A percentile compares a stretch with the other conserved stretches of the same genome.
Conservation (phyloP, 1,284 basidiomycete species). For the Apiotrichum gamsii region DNA sequence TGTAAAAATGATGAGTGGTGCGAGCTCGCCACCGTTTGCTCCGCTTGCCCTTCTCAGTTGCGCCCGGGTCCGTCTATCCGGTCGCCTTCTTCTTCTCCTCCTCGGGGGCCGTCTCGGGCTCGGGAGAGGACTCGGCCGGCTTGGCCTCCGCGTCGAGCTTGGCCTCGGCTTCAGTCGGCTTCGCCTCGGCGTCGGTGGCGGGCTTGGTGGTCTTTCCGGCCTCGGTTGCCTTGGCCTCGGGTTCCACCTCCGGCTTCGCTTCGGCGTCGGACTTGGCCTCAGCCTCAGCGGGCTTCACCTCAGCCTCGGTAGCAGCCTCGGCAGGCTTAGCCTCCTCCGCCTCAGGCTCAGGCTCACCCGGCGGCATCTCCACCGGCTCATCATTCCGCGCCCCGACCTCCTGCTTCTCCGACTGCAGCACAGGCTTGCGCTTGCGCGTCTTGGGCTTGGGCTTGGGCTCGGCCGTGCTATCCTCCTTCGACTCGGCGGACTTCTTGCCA, state of each 20-base stretch:
- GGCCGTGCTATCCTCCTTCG: no score
- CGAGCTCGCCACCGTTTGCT: not conserved
- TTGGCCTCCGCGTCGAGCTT: not conserved
- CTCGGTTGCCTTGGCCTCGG: conserved; percentile 20
- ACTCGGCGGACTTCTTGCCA: not conserved
- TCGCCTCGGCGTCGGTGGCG: conserved; percentile 14
- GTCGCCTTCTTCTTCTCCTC: conserved; percentile 26
- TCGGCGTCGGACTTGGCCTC: conserved; percentile 7
- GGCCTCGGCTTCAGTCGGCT: conserved; percentile 2
- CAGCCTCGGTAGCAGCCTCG: no score
- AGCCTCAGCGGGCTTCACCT: not conserved
- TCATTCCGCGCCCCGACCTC: no score
- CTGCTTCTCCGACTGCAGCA: no score
- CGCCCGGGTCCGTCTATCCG: not conserved
- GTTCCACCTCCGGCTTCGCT: conserved; percentile 23
- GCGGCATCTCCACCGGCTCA: no score
- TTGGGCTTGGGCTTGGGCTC: no score
- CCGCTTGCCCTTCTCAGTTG: not conserved
- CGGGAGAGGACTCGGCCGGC: not conserved
- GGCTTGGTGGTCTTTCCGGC: not conserved
- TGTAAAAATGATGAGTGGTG: not conserved
- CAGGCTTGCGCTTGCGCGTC: no score
- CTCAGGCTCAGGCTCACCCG: no score
- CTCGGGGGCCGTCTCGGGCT: conserved; percentile 3
- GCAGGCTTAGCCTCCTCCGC: no score